Percentiles rank a stretch among this genome's conserved stretches.
phyloP scores from a whole-genome alignment of 1,284 basidiomycete genomes.

The Papiliotrema terrestris region DNA sequence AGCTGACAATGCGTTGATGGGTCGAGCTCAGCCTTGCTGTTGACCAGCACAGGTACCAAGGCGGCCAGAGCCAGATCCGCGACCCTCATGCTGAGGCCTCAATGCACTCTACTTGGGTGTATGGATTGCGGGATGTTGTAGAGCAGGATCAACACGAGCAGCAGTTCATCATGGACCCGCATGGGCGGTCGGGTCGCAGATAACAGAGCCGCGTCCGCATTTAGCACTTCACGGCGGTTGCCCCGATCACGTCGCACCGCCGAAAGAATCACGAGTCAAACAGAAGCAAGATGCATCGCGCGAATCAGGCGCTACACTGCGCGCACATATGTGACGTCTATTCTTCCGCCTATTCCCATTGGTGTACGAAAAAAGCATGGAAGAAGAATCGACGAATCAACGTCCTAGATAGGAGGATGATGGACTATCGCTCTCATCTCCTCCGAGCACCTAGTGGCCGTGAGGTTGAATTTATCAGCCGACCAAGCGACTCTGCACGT shows the following conservation, averaged over 20 bases:
- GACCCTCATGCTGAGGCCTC: neutral
- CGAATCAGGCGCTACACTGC: neutral
- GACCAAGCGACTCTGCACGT: conserved; percentile 30
- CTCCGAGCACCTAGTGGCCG: conserved; percentile 32
- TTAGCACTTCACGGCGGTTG: too few species aligned
- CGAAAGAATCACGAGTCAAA: neutral
- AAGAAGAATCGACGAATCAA: conserved; percentile 16
- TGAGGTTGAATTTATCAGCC: conserved; percentile 15
- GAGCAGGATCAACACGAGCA: neutral
- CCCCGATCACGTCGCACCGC: too few species aligned
- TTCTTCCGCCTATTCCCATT: neutral
- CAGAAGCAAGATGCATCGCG: neutral
- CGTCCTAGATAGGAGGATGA: conserved; percentile 24
- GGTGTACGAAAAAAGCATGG: neutral
- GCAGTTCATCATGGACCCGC: too few species aligned
- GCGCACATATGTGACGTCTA: conserved; percentile 1
- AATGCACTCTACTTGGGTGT: neutral
- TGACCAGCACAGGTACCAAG: neutral
- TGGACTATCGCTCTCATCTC: conserved; percentile 23
- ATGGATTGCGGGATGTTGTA: neutral
- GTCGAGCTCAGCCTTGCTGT: conserved; percentile 7
- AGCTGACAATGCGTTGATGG: conserved; percentile 12
- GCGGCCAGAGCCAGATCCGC: neutral
- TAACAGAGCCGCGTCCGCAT: too few species aligned
- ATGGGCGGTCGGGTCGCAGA: too few species aligned